Percentiles rank a stretch among this genome's conserved stretches.
Conservation (phyloP, 805 yeast species). For the Isabelozyma pseudorhagii region DNA sequence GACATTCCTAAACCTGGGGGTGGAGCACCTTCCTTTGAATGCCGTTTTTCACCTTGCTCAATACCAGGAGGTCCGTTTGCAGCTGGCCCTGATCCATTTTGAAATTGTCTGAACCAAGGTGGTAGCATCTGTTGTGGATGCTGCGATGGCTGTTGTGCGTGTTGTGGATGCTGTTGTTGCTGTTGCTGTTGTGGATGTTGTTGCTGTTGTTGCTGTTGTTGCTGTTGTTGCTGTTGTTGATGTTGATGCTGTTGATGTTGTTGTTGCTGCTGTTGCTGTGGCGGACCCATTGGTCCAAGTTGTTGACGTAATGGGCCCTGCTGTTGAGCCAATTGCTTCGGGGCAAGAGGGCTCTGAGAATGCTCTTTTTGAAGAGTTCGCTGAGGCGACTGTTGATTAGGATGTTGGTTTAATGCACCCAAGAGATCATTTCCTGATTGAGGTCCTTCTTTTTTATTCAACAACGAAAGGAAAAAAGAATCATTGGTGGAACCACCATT, state of each 20-base stretch:
- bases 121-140: slow-evolving; percentile 13
- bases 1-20: neutral
- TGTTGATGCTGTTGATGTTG: slow-evolving; percentile 8
- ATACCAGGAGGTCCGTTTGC: slow-evolving; percentile 1
- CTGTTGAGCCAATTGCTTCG: slow-evolving; percentile 14
- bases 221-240: slow-evolving; percentile 9
- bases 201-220: slow-evolving; percentile 5
- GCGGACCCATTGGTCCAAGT: neutral
- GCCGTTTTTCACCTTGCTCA: neutral
- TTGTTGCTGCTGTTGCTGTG: slow-evolving; percentile 12
- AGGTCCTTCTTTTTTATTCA: slow-evolving; percentile 28
- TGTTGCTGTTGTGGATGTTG: neutral
- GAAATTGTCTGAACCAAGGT: slow-evolving; percentile 24
- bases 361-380: neutral
- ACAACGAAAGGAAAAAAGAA: slow-evolving; percentile 45
- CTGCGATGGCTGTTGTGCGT: slow-evolving; percentile 11
- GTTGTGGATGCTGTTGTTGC: slow-evolving; percentile 8
- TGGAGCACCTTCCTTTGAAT: neutral
- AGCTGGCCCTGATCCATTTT: slow-evolving; percentile 3
- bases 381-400: neutral
- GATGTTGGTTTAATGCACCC: neutral
- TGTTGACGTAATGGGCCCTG: slow-evolving; percentile 17
- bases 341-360: neutral
- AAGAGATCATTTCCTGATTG: slow-evolving; percentile 1
- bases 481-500: slow-evolving; percentile 25